phyloP scores from a whole-genome alignment of 306 rosid species.

The Begonia masoniana region DNA sequence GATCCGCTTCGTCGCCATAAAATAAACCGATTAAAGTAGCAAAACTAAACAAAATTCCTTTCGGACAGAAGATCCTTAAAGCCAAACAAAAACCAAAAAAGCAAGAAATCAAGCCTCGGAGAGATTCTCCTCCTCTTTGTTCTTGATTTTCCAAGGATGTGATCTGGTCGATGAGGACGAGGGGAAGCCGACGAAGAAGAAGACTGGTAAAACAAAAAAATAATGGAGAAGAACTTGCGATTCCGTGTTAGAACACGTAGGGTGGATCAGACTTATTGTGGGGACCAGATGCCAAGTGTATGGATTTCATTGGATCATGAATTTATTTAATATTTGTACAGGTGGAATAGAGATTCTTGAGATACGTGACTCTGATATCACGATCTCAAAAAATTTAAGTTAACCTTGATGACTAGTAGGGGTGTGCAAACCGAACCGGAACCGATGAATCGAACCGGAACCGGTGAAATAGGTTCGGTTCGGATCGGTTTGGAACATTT shows the following conservation, averaged over 20 bases:
- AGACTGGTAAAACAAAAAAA: too few relatives aligned
- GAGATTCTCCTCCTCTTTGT: neutral
- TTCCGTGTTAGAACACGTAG: neutral
- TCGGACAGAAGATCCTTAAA: neutral
- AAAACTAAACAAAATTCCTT: neutral
- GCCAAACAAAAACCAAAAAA: neutral
- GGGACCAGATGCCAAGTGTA: neutral
- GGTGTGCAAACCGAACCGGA: too few relatives aligned
- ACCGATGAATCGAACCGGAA: too few relatives aligned
- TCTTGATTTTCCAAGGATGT: too few relatives aligned
- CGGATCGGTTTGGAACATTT: too few relatives aligned
- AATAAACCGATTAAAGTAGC: slow-evolving; percentile 9
- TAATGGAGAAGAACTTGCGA: neutral
- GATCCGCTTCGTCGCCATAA: slow-evolving; percentile 85
- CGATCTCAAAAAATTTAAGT: too few relatives aligned
- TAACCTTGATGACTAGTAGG: too few relatives aligned
- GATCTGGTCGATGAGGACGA: neutral
- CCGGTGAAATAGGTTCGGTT: too few relatives aligned
- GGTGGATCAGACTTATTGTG: neutral
- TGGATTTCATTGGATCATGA: neutral
- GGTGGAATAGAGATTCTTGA: too few relatives aligned
- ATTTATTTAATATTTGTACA: too few relatives aligned
- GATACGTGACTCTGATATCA: too few relatives aligned
- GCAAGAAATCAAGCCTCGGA: neutral
- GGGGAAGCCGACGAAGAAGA: too few relatives aligned